These are phyloP conservation scores for Lodderomyces parapsilosis DNA, from an alignment of 1,139 yeast genomes.

Conservation along the genomic window DNA sequence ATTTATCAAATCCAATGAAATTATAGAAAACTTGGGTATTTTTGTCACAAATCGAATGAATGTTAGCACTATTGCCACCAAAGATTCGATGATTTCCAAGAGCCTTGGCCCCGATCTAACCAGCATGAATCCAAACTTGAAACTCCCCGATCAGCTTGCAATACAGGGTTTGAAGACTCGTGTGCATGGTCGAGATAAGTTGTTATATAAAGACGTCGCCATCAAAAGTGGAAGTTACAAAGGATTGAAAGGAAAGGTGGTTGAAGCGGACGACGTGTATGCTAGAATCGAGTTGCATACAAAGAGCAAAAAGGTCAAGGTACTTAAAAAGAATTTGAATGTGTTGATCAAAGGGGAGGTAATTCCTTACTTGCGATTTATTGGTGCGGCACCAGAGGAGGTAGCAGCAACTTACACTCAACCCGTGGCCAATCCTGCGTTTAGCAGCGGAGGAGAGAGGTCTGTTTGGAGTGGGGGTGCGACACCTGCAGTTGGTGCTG, in stretches of 20 bases:
- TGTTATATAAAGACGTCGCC: slow-evolving; percentile 80
- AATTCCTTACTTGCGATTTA: slow-evolving; percentile 79
- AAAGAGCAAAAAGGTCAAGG: slow-evolving; percentile 83
- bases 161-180: slow-evolving; percentile 51
- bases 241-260: slow-evolving; percentile 91
- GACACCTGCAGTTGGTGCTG: slow-evolving; percentile 27
- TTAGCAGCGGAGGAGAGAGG: slow-evolving; percentile 36
- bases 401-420: slow-evolving; percentile 17
- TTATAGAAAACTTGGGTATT: slow-evolving; percentile 86
- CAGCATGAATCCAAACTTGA: slow-evolving; percentile 83
- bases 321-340: slow-evolving; percentile 72
- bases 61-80: slow-evolving; percentile 81
- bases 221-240: slow-evolving; percentile 90
- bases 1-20: slow-evolving; percentile 76
- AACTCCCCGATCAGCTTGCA: slow-evolving; percentile 37
- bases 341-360: slow-evolving; percentile 67
- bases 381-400: slow-evolving; percentile 42
- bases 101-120: slow-evolving; percentile 65
- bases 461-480: slow-evolving; percentile 44
- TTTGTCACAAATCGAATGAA: slow-evolving; percentile 77
- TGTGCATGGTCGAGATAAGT: slow-evolving; percentile 74
- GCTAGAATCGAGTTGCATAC: slow-evolving; percentile 95
- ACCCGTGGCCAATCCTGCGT: slow-evolving; percentile 40
- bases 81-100: slow-evolving; percentile 62
- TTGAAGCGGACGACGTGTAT: slow-evolving; percentile 86